Conservation (phyloP, 2,329 filamentous ascomycete genomes). For the Madurella fahalii region DNA sequence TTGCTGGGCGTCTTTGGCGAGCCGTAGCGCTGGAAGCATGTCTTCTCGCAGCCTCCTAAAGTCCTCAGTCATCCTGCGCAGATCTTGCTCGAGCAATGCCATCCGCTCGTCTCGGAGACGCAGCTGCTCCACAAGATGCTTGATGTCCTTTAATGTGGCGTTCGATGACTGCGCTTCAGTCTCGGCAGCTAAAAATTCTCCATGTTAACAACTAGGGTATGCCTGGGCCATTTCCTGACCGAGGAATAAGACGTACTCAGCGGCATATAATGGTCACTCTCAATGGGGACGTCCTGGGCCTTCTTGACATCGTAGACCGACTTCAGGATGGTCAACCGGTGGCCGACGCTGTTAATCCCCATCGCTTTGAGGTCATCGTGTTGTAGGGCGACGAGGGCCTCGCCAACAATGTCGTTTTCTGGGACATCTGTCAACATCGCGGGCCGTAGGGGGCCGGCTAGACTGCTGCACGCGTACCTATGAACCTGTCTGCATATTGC, state of each 20-base stretch:
- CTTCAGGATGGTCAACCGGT: constrained; percentile 91
- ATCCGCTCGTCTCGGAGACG: constrained; percentile 88
- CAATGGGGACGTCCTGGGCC: constrained; percentile 84
- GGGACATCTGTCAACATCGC: constrained; percentile 16
- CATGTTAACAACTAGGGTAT: constrained; percentile 16
- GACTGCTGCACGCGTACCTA: constrained; percentile 57
- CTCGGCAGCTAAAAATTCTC: constrained; percentile 66
- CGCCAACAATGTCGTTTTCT: constrained; percentile 94
- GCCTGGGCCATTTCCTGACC: background rate
- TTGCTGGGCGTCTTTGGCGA: constrained; percentile 87
- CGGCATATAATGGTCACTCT: constrained; percentile 90
- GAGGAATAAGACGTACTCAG: constrained; percentile 60
- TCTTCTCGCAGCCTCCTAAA: constrained; percentile 87
- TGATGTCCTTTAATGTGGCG: constrained; percentile 90
- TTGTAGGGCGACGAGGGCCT: constrained; percentile 80
- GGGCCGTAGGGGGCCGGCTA: background rate
- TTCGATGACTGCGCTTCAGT: constrained; percentile 79
- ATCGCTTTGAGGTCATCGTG: constrained; percentile 95
- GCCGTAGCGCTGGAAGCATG: constrained; percentile 80
- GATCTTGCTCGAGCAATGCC: constrained; percentile 73
- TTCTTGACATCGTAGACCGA: constrained; percentile 95
- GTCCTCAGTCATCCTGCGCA: constrained; percentile 80
- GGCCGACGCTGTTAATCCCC: constrained; percentile 87
- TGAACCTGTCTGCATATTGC: constrained; percentile 78
- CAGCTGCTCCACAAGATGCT: constrained; percentile 83